Evolutionary conservation across 2,329 filamentous ascomycete genomes (phyloP), one percentile per base, ranked within the genome.

Genomic region (Atkinsonella hypoxylon): DNA sequence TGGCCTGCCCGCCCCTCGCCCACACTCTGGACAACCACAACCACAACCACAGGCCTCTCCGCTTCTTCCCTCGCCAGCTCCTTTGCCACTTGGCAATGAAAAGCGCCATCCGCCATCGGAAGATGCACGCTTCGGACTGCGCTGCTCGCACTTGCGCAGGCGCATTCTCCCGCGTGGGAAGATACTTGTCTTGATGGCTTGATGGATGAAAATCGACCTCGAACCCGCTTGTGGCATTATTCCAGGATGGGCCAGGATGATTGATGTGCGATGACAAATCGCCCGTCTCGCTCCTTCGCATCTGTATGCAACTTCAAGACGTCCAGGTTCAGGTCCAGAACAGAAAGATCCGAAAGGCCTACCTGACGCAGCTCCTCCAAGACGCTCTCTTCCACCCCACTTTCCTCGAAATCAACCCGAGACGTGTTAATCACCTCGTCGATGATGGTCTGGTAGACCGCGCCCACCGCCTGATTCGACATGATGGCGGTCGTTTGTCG

Each of bases 401-500:
- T 89, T 71, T 98, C 93, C 68, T 98, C 93, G 66, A 98, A 97
- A 70, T 97, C 93, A 63, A 91, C 87, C 63, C 87, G 81, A 63
- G 91, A 96, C 58, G 87, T 85, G 60, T 91, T 85, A 69, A 97
- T 88, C 65, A 98, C 89, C 71, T 93, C 88, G 55, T 84, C 76
- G 64, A 87, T 87, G 67, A 87, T 83, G 62, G 77, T 73, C 68
- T 83, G 76, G 69, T 96, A 98, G 63, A 97, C 84, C 58, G 73
- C 71, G 62, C 93, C 93, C 73, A 82, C 78, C 15, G 70, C 69
- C 45, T 67, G 61, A 66, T 82, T 81, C 53, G 78, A 81, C 78
- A 82, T 81, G 52, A 56, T 72, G 6, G 44, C 45, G 46, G 31
- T 18, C 31, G 20, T 20, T 48, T 32, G 45, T 53, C 20, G 51